Conservation (phyloP, 805 yeast species). For the Ogataea nakhonphanomensis region DNA sequence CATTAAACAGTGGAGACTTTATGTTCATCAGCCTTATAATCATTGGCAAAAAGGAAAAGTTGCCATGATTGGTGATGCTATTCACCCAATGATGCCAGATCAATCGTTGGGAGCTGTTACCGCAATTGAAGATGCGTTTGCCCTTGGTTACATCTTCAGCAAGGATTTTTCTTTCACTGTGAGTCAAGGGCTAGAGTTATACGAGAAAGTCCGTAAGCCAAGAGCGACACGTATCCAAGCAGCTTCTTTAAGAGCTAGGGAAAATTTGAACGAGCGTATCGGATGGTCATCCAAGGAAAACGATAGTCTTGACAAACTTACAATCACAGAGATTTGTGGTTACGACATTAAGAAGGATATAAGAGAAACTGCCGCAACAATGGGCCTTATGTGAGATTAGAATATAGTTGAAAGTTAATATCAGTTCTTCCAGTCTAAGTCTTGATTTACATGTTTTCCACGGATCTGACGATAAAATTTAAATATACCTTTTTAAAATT, state of each 20-base stretch:
- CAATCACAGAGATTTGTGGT: conserved; percentile 33
- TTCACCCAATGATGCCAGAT: conserved; percentile 33
- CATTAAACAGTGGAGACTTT: conserved; percentile 30
- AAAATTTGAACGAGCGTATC: conserved; percentile 32
- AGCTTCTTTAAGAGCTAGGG: conserved; percentile 33
- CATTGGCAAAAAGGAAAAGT: conserved; percentile 29
- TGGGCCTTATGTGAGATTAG: conserved; percentile 1
- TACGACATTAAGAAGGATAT: conserved; percentile 31
- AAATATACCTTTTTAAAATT: too few relatives aligned
- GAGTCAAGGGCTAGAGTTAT: conserved; percentile 25
- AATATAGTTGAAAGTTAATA: too few relatives aligned
- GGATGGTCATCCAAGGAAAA: conserved; percentile 29
- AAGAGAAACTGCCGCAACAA: conserved; percentile 12
- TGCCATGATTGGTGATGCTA: conserved; percentile 34
- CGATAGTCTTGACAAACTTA: conserved; percentile 22
- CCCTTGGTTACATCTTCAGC: conserved; percentile 29
- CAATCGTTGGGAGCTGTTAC: conserved; percentile 22
- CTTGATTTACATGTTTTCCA: too few relatives aligned
- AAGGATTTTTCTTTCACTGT: conserved; percentile 25
- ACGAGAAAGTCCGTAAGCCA: conserved; percentile 28
- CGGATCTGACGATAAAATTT: too few relatives aligned
- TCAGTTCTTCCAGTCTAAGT: too few relatives aligned
- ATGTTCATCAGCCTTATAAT: conserved; percentile 26
- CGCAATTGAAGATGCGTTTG: conserved; percentile 23
- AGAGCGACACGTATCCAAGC: conserved; percentile 32